phyloP scores from a whole-genome alignment of 371 early-diverging fungal species.

The Lichtheimia hyalospora region DNA sequence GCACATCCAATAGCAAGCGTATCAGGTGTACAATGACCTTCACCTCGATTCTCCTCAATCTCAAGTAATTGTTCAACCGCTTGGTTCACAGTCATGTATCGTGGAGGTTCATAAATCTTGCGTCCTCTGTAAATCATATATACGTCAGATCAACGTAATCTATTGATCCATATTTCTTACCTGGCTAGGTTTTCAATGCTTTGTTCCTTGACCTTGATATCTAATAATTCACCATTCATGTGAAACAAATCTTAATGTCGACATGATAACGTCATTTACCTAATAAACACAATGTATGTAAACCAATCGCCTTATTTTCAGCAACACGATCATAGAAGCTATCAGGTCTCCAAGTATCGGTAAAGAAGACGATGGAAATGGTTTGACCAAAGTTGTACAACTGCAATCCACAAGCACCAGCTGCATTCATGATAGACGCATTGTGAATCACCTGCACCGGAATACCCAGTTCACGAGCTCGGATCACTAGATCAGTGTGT shows the following conservation, averaged over 20 bases:
- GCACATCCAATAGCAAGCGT: slow-evolving; percentile 94
- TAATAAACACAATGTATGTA: slow-evolving; percentile 97
- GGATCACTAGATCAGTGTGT: slow-evolving; percentile 96
- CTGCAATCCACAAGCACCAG: slow-evolving; percentile 98
- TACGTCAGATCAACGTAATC: neutral
- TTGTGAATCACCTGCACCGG: slow-evolving; percentile 94
- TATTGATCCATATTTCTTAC: slow-evolving; percentile 28
- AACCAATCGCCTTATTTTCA: slow-evolving; percentile 78
- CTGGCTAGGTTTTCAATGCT: slow-evolving; percentile 92
- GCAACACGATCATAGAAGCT: slow-evolving; percentile 95
- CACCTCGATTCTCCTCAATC: slow-evolving; percentile 76
- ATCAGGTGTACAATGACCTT: slow-evolving; percentile 74
- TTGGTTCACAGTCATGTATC: slow-evolving; percentile 97
- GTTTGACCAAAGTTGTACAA: slow-evolving; percentile 99
- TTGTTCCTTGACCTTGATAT: slow-evolving; percentile 99
- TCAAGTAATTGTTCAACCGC: slow-evolving; percentile 94
- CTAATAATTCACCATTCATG: slow-evolving; percentile 40
- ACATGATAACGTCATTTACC: slow-evolving; percentile 26
- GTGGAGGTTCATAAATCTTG: slow-evolving; percentile 93
- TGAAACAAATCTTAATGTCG: no score
- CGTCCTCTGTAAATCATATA: slow-evolving; percentile 59
- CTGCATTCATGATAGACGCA: slow-evolving; percentile 98
- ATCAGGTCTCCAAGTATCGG: slow-evolving; percentile 95
- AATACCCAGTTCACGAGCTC: slow-evolving; percentile 89
- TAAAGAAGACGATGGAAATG: slow-evolving; percentile 98